phyloP scores from a whole-genome alignment of 75 land plant genomes.

The Cunninghamia lanceolata region DNA sequence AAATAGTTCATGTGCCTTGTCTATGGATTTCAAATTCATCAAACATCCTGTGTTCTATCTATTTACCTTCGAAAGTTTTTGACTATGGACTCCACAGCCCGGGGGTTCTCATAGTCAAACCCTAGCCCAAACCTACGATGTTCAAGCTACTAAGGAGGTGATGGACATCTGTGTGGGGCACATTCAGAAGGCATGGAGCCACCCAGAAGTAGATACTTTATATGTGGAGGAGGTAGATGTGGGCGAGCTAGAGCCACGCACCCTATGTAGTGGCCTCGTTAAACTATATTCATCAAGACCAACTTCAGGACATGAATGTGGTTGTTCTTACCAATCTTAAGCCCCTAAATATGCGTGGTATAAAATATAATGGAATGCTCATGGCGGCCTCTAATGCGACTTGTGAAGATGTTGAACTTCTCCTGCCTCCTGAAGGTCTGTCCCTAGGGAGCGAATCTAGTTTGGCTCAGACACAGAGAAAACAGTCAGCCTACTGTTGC shows the following conservation, averaged over 20 bases:
- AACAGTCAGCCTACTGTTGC: slow-evolving; percentile 60
- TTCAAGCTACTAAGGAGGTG: too few relatives aligned
- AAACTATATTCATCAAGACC: too few relatives aligned
- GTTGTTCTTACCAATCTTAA: slow-evolving; percentile 92
- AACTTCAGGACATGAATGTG: slow-evolving; percentile 71
- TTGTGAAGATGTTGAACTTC: slow-evolving; percentile 87
- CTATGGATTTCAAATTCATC: too few relatives aligned
- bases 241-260: slow-evolving; percentile 34
- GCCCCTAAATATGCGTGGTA: slow-evolving; percentile 94
- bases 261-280: slow-evolving; percentile 30
- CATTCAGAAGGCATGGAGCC: slow-evolving; percentile 39
- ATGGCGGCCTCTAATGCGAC: slow-evolving; percentile 90
- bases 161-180: slow-evolving; percentile 39
- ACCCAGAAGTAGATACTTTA: slow-evolving; percentile 44
- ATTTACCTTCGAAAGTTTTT: too few relatives aligned
- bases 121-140: too few relatives aligned
- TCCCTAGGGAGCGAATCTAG: slow-evolving; percentile 91
- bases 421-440: slow-evolving; percentile 79
- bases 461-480: slow-evolving; percentile 67
- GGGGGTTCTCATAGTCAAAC: too few relatives aligned
- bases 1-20: too few relatives aligned
- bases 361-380: slow-evolving; percentile 94
- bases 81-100: too few relatives aligned
- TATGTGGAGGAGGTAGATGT: slow-evolving; percentile 41
- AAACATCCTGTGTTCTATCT: too few relatives aligned